Conservation (phyloP, 2,329 filamentous ascomycete genomes). For the Sporothrix brasiliensis region DNA sequence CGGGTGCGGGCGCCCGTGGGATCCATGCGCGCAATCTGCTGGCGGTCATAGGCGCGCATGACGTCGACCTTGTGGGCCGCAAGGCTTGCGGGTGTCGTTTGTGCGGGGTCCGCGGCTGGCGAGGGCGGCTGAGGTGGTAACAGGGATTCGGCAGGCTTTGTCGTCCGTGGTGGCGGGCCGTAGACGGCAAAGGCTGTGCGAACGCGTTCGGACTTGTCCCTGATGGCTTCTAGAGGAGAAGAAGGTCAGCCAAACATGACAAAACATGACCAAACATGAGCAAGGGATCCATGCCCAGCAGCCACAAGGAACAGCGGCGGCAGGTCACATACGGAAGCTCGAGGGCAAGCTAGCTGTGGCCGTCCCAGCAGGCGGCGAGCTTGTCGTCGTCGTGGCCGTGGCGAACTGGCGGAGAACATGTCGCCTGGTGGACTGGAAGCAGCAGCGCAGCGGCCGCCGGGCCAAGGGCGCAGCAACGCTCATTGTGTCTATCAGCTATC, state of each 20-base stretch:
- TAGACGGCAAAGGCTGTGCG: conserved; percentile 57
- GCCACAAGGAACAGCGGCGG: background rate
- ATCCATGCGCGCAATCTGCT: conserved; percentile 76
- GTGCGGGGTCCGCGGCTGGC: conserved; percentile 10
- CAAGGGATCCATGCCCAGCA: conserved; percentile 7
- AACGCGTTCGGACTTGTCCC: conserved; percentile 35
- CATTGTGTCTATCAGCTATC: conserved; percentile 24
- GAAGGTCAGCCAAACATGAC: conserved; percentile 24
- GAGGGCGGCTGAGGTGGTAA: background rate
- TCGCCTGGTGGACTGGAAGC: conserved; percentile 26
- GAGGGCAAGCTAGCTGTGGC: conserved; percentile 15
- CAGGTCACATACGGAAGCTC: conserved; percentile 24
- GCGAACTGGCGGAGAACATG: conserved; percentile 30
- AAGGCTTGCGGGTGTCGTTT: conserved; percentile 29
- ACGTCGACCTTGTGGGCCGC: conserved; percentile 52
- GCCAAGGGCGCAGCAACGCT: conserved; percentile 31
- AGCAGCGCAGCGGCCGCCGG: conserved; percentile 33
- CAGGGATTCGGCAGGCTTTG: conserved; percentile 11
- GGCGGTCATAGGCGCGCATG: conserved; percentile 65
- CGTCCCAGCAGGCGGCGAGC: background rate
- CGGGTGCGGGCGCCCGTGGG: conserved; percentile 78
- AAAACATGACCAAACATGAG: background rate
- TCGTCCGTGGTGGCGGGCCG: conserved; percentile 35
- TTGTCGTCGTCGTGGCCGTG: conserved; percentile 4
- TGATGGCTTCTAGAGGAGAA: conserved; percentile 32